A percentile compares a stretch with the other conserved stretches of the same genome.
Conservation (phyloP, 2,329 filamentous ascomycete genomes). For the Cercospora sesami region DNA sequence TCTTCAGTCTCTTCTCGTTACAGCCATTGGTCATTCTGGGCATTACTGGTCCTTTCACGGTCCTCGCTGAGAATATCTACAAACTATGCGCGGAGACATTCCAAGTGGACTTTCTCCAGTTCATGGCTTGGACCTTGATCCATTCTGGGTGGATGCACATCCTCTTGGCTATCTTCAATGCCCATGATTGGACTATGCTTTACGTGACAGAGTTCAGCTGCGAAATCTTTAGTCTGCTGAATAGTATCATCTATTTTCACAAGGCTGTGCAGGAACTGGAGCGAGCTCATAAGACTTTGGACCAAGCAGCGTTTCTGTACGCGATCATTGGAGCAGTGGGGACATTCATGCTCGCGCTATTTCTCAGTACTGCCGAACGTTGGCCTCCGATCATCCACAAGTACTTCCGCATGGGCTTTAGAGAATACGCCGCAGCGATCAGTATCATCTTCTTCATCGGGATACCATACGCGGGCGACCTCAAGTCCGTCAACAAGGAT, state of each 20-base stretch:
- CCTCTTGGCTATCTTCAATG: constrained; percentile 64
- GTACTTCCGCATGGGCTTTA: constrained; percentile 61
- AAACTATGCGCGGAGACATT: constrained; percentile 58
- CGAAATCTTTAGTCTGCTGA: constrained; percentile 66
- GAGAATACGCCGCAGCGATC: constrained; percentile 66
- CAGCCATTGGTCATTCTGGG: constrained; percentile 67
- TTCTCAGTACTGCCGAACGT: constrained; percentile 60
- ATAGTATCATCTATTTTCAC: constrained; percentile 65
- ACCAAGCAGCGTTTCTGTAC: constrained; percentile 64
- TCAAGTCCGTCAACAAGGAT: constrained; percentile 58
- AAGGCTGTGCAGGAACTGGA: constrained; percentile 66
- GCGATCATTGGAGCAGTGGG: constrained; percentile 64
- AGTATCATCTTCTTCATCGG: constrained; percentile 66
- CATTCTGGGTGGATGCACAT: constrained; percentile 67
- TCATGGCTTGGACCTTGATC: constrained; percentile 68
- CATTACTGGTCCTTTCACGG: constrained; percentile 67
- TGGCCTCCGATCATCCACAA: constrained; percentile 47
- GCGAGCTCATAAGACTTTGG: constrained; percentile 57
- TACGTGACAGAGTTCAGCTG: constrained; percentile 68
- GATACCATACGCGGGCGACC: constrained; percentile 62
- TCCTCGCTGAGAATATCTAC: constrained; percentile 66
- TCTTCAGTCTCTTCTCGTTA: constrained; percentile 61
- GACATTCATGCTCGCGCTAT: constrained; percentile 63
- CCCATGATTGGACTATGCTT: constrained; percentile 69
- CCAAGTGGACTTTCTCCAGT: constrained; percentile 61